Evolutionary conservation across 345 rosid species (phyloP).

Genomic region (Geranium brycei): DNA sequence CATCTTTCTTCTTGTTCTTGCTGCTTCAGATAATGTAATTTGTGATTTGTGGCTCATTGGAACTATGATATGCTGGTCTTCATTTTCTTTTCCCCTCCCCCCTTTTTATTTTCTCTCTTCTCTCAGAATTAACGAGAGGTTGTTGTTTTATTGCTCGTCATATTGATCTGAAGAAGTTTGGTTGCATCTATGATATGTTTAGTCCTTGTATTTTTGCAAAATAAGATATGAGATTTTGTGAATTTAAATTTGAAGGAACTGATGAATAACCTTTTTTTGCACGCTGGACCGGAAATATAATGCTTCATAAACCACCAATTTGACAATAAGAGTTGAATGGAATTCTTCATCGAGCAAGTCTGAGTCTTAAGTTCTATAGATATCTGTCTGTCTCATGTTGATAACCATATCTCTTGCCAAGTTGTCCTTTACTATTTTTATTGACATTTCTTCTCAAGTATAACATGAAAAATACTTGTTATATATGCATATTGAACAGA

Average conservation of each 20-base stretch:
- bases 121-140: not conserved
- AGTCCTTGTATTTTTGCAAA: not conserved
- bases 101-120: no score
- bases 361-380: not conserved
- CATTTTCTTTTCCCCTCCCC: not conserved
- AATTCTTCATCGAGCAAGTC: not conserved
- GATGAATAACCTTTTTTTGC: not conserved
- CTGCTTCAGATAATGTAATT: not conserved
- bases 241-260: not conserved
- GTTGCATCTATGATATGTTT: no score
- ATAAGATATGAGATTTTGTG: not conserved
- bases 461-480: not conserved
- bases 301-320: no score
- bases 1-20: not conserved
- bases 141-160: not conserved
- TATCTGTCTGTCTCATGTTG: not conserved
- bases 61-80: not conserved
- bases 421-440: no score
- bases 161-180: not conserved
- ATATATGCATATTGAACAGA: not conserved
- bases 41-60: not conserved
- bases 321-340: no score
- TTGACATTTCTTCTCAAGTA: not conserved
- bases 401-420: not conserved
- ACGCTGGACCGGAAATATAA: not conserved